Percentiles rank a stretch among this genome's conserved stretches.
phyloP scores from a whole-genome alignment of 2,329 filamentous ascomycete species.

The Zasmidium angulare region DNA sequence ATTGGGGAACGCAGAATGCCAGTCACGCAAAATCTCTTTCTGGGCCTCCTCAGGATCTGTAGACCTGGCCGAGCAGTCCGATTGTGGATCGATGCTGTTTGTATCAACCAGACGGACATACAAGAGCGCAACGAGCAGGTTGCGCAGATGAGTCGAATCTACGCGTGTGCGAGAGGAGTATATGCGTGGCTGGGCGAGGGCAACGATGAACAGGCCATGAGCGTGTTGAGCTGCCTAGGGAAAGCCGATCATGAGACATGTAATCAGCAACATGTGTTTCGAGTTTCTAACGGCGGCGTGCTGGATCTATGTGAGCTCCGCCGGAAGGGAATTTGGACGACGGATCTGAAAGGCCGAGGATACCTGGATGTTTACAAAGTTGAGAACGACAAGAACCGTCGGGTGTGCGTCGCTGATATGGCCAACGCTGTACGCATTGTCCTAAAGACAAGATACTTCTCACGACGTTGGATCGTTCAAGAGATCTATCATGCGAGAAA shows the following conservation, averaged over 20 bases:
- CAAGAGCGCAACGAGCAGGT: neutral
- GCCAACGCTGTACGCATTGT: neutral
- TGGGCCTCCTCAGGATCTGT: neutral
- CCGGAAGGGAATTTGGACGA: neutral
- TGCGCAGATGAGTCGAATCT: neutral
- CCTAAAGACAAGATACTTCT: neutral
- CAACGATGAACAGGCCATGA: neutral
- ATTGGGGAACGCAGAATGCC: neutral
- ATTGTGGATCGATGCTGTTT: neutral
- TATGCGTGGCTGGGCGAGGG: neutral
- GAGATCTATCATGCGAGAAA: neutral
- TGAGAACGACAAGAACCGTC: neutral
- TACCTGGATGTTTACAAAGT: neutral
- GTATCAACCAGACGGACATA: neutral
- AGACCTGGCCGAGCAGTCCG: neutral
- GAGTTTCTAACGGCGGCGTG: neutral
- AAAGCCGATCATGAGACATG: neutral
- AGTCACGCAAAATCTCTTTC: neutral
- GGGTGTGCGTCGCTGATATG: neutral
- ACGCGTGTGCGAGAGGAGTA: neutral
- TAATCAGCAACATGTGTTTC: neutral
- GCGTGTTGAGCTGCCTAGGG: neutral
- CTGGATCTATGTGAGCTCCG: neutral
- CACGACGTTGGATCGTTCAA: neutral
- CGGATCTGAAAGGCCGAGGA: neutral